Base-by-base conservation (phyloP, 1,284 basidiomycete genomes). In the Pterula multifida region DNA sequence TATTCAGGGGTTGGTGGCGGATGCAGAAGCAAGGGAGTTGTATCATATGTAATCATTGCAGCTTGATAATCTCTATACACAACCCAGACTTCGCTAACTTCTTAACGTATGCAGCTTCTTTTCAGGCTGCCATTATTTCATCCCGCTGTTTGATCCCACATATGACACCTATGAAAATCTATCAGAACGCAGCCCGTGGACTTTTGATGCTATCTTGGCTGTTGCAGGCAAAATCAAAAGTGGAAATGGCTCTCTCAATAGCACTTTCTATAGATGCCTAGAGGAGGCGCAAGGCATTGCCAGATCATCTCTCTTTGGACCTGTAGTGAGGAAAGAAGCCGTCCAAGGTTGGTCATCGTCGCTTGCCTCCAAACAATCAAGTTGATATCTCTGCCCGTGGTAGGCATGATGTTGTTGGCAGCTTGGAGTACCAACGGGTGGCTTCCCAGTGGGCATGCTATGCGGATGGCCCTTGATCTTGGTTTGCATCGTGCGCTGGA, bases 201-300 rank as follows among this genome's bases (percentile, higher is more conserved):
- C 91, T 49, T 90, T 91, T 65, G 87, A 91, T 63, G 83, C 87
- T 49, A 85, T 96, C 59, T 76, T 95, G 32, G 90, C 92, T 22
- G 84, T 96, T 45, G 91, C 90, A 39, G 81, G 85, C 53, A 94
- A 92, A 64, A 91, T 96, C 57, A 79, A 90, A 56, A 88, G 86
- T 55, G 92, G 91, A 9, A 92, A 86, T 58, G 87, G 88, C 50
- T 83, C 85, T 21, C 78, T 91, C 21, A 83, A 79, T 49, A 73
- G 82, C 25, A 86, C 90, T 1, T 94, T 93, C 65, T 92, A 92
- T 68, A 83, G 82, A 60, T 90, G 88, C 61, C 73, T 95, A 45
- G 90, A 94, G 61, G 91, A 95, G 66, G 91, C 91, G 3, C 91
- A 95, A 64, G 90, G 90, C 44, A 94, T 95, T 55, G 93, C 92